These are phyloP conservation scores for Heliosperma pusillum DNA, from an alignment of 148 eudicot species.

Conservation along the genomic window DNA sequence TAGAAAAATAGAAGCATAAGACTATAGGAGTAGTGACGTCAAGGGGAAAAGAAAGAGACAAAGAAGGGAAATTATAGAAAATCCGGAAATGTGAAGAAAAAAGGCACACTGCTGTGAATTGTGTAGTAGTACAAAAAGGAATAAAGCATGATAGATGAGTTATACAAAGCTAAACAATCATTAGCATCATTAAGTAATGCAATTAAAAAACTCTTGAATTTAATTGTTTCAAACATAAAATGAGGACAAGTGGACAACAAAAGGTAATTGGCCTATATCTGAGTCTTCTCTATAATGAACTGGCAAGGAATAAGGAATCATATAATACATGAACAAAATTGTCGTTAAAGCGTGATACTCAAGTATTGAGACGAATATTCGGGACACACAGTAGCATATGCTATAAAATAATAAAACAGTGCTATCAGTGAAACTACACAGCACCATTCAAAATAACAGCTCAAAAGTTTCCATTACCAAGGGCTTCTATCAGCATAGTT, in stretches of 20 bases:
- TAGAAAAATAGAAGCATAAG: slow-evolving; percentile 4
- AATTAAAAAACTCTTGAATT: not conserved
- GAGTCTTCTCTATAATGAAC: not conserved
- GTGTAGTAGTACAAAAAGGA: not conserved
- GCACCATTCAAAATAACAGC: not conserved
- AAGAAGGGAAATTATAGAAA: not conserved
- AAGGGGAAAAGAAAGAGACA: not conserved
- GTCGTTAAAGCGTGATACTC: not conserved
- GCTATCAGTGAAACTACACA: not conserved
- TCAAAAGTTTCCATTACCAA: slow-evolving; percentile 46
- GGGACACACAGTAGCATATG: too few species aligned
- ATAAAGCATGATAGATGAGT: not conserved
- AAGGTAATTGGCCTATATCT: not conserved
- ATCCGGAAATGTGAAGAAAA: not conserved
- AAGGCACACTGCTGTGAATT: not conserved
- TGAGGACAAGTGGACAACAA: not conserved
- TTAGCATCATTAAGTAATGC: slow-evolving; percentile 4
- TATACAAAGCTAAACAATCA: not conserved
- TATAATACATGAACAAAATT: not conserved
- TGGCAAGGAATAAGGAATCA: not conserved
- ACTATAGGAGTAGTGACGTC: not conserved
- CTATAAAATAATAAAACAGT: not conserved
- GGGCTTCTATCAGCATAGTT: slow-evolving; percentile 81
- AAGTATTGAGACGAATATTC: not conserved
- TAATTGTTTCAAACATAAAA: not conserved